phyloP scores from a whole-genome alignment of 2,329 filamentous ascomycete genomes.

The Aureobasidium uvarum region DNA sequence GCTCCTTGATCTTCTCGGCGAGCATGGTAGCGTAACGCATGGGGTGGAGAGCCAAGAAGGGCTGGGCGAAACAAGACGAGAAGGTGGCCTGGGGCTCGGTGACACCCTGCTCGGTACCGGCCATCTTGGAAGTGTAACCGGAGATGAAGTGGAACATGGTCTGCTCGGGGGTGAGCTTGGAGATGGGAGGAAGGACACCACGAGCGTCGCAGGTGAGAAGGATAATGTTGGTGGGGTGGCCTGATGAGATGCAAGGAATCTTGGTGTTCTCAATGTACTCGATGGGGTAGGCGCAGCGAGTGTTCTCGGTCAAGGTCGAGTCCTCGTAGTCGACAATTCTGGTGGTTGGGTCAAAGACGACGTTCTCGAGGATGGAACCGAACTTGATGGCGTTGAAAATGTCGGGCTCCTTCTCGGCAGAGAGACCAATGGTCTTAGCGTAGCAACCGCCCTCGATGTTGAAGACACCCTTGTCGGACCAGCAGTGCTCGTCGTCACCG shows the following conservation, averaged over 20 bases:
- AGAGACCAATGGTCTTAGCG: conserved; percentile 97
- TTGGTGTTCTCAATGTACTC: conserved; percentile 99
- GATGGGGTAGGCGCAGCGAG: conserved; percentile 96
- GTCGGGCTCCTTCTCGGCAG: conserved; percentile 98
- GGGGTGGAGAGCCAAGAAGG: conserved; percentile 96
- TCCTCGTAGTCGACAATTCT: conserved; percentile 96
- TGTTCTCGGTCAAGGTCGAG: conserved; percentile 94
- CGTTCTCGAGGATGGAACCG: conserved; percentile 96
- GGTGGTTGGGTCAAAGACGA: conserved; percentile 90
- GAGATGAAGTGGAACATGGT: conserved; percentile 99
- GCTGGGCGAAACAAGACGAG: conserved; percentile 98
- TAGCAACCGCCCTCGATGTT: conserved; percentile 99
- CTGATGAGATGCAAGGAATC: conserved; percentile 86
- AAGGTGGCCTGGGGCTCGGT: conserved; percentile 98
- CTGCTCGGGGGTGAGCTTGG: conserved; percentile 89
- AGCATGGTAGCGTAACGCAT: conserved; percentile 99
- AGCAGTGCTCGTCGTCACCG: conserved; percentile 99
- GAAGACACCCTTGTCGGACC: conserved; percentile 94
- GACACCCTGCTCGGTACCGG: conserved; percentile 94
- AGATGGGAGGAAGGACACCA: conserved; percentile 95
- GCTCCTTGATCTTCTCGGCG: conserved; percentile 92
- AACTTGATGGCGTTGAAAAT: conserved; percentile 95
- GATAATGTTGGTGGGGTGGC: conserved; percentile 95
- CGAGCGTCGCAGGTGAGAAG: conserved; percentile 97
- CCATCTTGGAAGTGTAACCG: conserved; percentile 99